Conservation (phyloP, 768 basidiomycete species). For the Leccinum truebloodii region DNA sequence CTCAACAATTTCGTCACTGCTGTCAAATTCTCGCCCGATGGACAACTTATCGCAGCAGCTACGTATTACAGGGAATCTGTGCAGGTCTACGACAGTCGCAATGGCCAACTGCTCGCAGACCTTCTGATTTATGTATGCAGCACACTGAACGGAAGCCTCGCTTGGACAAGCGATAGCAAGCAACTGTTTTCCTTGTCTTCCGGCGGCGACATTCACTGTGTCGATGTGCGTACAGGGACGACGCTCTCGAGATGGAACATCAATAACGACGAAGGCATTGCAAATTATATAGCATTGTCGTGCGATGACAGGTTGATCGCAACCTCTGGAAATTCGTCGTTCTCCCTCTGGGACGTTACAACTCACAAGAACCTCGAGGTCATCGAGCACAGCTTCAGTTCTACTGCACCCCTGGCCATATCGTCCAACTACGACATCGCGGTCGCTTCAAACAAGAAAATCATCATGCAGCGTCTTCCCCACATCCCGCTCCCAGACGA, state of each 20-base stretch:
- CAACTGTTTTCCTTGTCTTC: neutral
- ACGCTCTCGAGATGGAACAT: neutral
- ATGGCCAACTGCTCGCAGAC: neutral
- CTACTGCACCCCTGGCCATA: neutral
- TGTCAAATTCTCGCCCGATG: neutral
- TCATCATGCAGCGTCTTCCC: neutral
- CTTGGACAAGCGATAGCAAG: neutral
- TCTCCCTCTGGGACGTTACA: neutral
- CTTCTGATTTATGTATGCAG: neutral
- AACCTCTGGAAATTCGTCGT: neutral
- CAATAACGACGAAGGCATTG: neutral
- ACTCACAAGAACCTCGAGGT: neutral
- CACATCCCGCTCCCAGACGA: neutral
- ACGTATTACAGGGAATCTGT: neutral
- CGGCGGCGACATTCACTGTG: neutral
- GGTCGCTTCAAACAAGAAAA: neutral
- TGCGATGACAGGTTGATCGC: neutral
- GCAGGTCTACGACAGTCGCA: neutral
- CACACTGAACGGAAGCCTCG: neutral
- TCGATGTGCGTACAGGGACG: neutral
- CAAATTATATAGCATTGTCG: neutral
- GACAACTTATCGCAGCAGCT: neutral
- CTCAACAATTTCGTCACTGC: neutral
- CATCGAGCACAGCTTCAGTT: neutral
- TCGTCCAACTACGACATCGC: neutral